These are phyloP conservation scores for Cymbopogon flexuosus DNA, from an alignment of 202 grass and related monocot genomes.

Conservation along the genomic window DNA sequence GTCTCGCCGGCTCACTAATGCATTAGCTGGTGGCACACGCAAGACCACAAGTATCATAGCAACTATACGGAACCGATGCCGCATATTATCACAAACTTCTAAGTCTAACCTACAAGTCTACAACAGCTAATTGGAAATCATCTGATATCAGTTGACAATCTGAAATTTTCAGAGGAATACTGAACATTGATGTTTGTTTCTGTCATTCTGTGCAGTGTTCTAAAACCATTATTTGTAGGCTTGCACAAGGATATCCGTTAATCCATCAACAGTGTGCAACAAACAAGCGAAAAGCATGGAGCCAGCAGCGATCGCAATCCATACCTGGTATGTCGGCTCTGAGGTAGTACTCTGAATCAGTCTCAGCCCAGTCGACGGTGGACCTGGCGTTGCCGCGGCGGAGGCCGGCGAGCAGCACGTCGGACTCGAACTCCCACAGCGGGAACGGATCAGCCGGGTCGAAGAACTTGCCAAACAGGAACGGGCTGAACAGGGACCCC, in stretches of 20 bases:
- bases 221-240: background rate
- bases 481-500: slow-evolving; percentile 77
- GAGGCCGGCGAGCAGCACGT: slow-evolving; percentile 54
- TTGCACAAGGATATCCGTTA: background rate
- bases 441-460: slow-evolving; percentile 88
- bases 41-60: background rate
- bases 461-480: slow-evolving; percentile 88
- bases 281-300: background rate
- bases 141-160: background rate
- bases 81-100: background rate
- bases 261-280: background rate
- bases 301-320: background rate
- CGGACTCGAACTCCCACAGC: slow-evolving; percentile 79
- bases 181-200: background rate
- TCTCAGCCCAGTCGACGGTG: slow-evolving; percentile 64
- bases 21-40: background rate
- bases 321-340: slow-evolving; percentile 70
- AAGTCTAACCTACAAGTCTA: background rate
- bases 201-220: background rate
- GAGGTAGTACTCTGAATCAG: slow-evolving; percentile 54
- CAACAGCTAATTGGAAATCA: background rate
- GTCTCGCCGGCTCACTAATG: background rate
- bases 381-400: slow-evolving; percentile 37
- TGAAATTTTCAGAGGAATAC: background rate
- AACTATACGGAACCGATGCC: background rate